Evolutionary conservation across 805 yeast species (phyloP).

Genomic region (Candida dendrica): DNA sequence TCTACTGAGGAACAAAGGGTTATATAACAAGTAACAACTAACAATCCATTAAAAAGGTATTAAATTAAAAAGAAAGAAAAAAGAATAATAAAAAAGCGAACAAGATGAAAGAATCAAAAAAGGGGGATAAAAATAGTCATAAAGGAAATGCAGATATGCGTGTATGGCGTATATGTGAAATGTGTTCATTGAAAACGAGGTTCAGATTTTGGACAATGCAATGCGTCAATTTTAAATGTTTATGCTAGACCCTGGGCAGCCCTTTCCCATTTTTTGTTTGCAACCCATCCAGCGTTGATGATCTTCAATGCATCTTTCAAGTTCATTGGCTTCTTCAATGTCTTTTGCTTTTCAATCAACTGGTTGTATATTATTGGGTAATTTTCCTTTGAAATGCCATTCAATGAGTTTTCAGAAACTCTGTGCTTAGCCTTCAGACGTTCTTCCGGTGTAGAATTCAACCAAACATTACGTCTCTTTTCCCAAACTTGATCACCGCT

Average conservation of each 20-base stretch:
- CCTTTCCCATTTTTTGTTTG: conserved; percentile 65
- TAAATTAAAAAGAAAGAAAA: neutral
- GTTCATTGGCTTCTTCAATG: conserved; percentile 64
- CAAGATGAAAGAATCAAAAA: too few species aligned
- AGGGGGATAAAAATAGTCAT: neutral
- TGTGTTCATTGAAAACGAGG: neutral
- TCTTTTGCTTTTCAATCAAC: conserved; percentile 63
- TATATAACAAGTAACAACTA: neutral
- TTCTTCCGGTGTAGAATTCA: conserved; percentile 27
- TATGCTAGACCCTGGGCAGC: conserved; percentile 31
- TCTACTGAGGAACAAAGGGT: conserved; percentile 22
- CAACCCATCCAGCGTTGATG: conserved; percentile 80
- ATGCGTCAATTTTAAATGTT: conserved; percentile 5
- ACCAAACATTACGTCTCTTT: conserved; percentile 63
- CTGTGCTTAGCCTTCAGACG: conserved; percentile 10
- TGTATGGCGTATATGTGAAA: neutral
- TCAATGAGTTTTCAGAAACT: conserved; percentile 16
- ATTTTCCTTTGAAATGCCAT: conserved; percentile 37
- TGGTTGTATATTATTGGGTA: conserved; percentile 59
- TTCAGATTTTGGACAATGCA: too few species aligned
- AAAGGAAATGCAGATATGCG: neutral
- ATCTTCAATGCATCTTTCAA: conserved; percentile 65
- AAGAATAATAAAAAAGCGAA: neutral
- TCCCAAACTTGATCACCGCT: conserved; percentile 66
- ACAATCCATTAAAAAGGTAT: neutral